Evolutionary conservation across 345 rosid genomes (phyloP), one percentile per base, ranked within the genome.

Genomic region (Erodium maritimum): DNA sequence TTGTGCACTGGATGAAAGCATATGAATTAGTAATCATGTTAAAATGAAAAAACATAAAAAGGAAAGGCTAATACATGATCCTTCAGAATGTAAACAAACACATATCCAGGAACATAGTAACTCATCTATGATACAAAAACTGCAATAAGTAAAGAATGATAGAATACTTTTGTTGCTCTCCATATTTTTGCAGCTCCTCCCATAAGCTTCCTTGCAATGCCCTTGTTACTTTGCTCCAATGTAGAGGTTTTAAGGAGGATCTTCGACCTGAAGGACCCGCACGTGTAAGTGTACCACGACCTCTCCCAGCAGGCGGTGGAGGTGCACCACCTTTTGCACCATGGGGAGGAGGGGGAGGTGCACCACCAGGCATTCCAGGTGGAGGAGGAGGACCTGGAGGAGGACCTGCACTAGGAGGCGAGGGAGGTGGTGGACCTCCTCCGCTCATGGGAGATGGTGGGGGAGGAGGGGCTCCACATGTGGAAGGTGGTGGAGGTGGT

Each of bases 161-260:
- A 56, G 58, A 34, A 34, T 83, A 90, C 97, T 60, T 85, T 73
- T 87, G 99, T 55, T 84, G 73, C 61, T 85, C 99, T 64, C 94
- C 95, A 54, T 80, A 83, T 72, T 79, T 90, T 71, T 94, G 99
- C 71, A 94, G 63, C 76, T 94, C 97, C 17, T 94, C 96, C 99
- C 97, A 94, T 66, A 94, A 87, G 77, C 96, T 94, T 80, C 99
- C 99, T 75, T 90, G 96, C 59, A 94, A 63, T 64, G 88, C 95
- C 79, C 97, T 82, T 72, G 99, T 79, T 69, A 90, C 95, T 77
- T 94, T 94, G 73, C 95, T 87, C 99, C 97, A 94, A 57, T 90
- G 99, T 60, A 94, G 61, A 64, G 99, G 99, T 80, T 94, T 94
- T 69, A 94, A 75, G 25, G 95, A 80, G 71, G 97, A 87, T 75